Evolutionary conservation across 2,329 filamentous ascomycete genomes (phyloP).

Genomic region (Alternaria triticina): DNA sequence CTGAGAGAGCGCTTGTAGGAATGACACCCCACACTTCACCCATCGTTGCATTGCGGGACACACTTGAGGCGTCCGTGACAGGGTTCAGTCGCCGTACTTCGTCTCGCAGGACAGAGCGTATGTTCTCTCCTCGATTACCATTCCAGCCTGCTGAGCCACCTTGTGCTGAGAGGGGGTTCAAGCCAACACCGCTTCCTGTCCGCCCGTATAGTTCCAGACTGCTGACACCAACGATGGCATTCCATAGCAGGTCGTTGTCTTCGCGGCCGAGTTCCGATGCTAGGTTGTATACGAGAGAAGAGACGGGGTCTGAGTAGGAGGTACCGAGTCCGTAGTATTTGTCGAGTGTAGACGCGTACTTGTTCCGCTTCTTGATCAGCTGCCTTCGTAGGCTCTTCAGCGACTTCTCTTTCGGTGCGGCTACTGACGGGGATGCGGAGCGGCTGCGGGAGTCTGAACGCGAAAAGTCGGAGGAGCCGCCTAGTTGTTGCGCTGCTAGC

Average conservation of each 20-base stretch:
- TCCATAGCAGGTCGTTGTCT: conserved; percentile 95
- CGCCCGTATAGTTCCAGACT: conserved; percentile 91
- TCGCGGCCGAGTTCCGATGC: conserved; percentile 94
- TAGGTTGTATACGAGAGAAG: conserved; percentile 91
- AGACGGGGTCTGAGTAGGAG: conserved; percentile 93
- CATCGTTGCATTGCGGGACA: conserved; percentile 65
- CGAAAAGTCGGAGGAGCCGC: conserved; percentile 49
- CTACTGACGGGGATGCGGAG: conserved; percentile 43
- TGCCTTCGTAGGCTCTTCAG: conserved; percentile 74
- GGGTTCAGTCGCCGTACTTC: conserved; percentile 95
- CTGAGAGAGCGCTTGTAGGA: conserved; percentile 83
- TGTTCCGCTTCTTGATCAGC: conserved; percentile 74
- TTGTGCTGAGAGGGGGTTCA: conserved; percentile 61
- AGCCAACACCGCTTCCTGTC: conserved; percentile 78
- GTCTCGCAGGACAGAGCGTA: conserved; percentile 85
- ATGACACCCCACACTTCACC: conserved; percentile 80
- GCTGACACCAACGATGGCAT: conserved; percentile 92
- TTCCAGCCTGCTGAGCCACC: conserved; percentile 74
- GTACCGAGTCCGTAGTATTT: conserved; percentile 86
- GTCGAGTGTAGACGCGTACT: conserved; percentile 77
- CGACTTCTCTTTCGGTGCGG: conserved; percentile 66
- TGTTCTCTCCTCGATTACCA: conserved; percentile 79
- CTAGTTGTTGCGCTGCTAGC: conserved; percentile 37
- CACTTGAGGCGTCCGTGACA: conserved; percentile 63
- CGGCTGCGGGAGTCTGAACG: conserved; percentile 48